Evolutionary conservation across 176 grass and related monocot genomes (phyloP).

Genomic region (Tillandsia fasciculata): DNA sequence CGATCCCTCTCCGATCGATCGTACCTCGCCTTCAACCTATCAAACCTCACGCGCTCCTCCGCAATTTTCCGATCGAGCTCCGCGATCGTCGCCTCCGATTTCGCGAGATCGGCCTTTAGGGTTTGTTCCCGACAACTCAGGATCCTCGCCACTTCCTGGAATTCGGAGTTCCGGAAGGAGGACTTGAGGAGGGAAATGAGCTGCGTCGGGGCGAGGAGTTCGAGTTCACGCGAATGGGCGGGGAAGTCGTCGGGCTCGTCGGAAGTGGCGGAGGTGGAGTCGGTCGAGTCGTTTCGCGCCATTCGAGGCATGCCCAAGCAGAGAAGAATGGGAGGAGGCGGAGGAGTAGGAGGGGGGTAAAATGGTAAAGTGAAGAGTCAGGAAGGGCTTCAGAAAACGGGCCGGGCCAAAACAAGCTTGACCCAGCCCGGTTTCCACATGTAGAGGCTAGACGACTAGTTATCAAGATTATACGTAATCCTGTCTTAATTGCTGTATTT

Average conservation of each 20-base stretch:
- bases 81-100: neutral
- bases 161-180: slow-evolving; percentile 16
- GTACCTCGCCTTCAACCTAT: neutral
- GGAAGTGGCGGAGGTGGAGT: neutral
- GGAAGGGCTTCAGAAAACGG: no score
- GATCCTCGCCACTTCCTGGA: slow-evolving; percentile 20
- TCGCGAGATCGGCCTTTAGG: slow-evolving; percentile 15
- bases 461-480: no score
- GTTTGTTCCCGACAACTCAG: slow-evolving; percentile 9
- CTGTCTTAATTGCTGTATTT: no score
- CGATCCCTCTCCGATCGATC: neutral
- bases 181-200: slow-evolving; percentile 15
- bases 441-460: no score
- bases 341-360: no score
- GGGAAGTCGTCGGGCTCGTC: neutral
- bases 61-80: neutral
- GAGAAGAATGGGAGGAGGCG: neutral
- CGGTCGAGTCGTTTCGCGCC: neutral
- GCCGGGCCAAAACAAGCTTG: no score
- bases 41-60: neutral
- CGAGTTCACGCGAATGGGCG: slow-evolving; percentile 5
- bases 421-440: no score
- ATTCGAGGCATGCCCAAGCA: neutral
- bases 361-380: no score
- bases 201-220: slow-evolving; percentile 5